Conservation (phyloP, 2,329 filamentous ascomycete genomes). For the Pseudocercospora macadamiae region DNA sequence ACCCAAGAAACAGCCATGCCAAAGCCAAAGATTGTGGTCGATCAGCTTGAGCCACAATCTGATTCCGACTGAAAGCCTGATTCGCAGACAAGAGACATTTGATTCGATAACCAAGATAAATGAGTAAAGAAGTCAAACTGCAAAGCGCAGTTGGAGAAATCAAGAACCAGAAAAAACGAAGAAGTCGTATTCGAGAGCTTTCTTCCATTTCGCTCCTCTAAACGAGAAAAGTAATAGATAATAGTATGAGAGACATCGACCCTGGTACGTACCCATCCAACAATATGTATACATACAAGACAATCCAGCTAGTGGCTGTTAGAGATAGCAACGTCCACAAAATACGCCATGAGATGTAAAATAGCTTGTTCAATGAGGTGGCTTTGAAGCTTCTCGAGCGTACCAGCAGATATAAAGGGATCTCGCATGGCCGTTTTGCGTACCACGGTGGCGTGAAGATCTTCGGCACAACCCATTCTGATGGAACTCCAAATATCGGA, state of each 20-base stretch:
- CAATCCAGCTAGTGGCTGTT: too few relatives aligned
- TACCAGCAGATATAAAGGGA: not conserved
- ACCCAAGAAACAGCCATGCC: not conserved
- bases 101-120: not conserved
- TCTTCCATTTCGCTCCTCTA: not conserved
- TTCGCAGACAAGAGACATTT: not conserved
- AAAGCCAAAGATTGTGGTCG: not conserved
- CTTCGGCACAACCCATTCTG: not conserved
- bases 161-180: conserved; percentile 2
- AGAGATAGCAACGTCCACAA: not conserved
- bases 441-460: not conserved
- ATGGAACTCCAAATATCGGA: too few relatives aligned
- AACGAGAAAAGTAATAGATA: not conserved
- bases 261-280: too few relatives aligned
- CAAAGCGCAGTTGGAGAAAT: conserved; percentile 1
- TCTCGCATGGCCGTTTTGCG: not conserved
- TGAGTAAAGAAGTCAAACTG: not conserved
- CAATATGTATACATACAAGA: too few relatives aligned
- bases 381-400: not conserved
- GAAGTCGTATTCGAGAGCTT: not conserved
- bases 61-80: not conserved
- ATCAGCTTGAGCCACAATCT: not conserved
- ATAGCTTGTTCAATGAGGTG: too few relatives aligned
- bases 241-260: too few relatives aligned
- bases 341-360: too few relatives aligned